phyloP scores from a whole-genome alignment of 352 stramenopile species.

The Phytophthora pluvialis region DNA sequence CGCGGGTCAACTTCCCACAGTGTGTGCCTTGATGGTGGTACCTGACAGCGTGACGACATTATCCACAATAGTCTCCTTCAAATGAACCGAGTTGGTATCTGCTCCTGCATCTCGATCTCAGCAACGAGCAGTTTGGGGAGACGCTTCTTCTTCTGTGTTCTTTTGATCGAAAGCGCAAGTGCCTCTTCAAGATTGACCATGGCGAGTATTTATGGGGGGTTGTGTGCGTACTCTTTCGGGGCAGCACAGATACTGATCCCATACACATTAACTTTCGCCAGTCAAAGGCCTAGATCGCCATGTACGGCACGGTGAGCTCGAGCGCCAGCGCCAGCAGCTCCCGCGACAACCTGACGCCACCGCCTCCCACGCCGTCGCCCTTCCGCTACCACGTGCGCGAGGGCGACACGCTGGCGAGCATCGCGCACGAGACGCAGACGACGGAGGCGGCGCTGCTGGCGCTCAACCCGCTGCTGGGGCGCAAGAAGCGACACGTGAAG shows the following conservation, averaged over 20 bases:
- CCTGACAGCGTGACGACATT: not conserved
- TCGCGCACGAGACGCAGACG: slow-evolving; percentile 72
- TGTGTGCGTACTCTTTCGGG: not conserved
- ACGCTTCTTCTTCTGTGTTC: no score
- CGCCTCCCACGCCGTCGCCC: slow-evolving; percentile 49
- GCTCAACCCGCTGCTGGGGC: slow-evolving; percentile 72
- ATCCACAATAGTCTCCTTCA: not conserved
- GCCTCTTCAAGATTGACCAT: no score
- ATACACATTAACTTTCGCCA: slow-evolving; percentile 20
- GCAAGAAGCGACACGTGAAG: slow-evolving; percentile 54
- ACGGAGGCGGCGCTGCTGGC: slow-evolving; percentile 58
- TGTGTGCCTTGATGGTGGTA: no score
- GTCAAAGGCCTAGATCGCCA: slow-evolving; percentile 30
- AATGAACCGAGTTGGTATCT: no score
- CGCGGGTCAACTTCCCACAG: no score
- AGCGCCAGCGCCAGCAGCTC: slow-evolving; percentile 33
- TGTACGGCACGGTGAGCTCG: slow-evolving; percentile 62
- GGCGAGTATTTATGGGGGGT: no score
- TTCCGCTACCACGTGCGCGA: slow-evolving; percentile 79
- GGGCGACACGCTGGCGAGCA: slow-evolving; percentile 65
- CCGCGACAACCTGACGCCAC: slow-evolving; percentile 34
- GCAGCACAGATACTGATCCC: not conserved
- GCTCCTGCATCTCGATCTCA: no score
- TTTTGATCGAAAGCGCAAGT: no score
- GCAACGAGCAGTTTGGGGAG: no score